Evolutionary conservation across 768 basidiomycete species (phyloP).

Genomic region (Amanita pallidorosea): DNA sequence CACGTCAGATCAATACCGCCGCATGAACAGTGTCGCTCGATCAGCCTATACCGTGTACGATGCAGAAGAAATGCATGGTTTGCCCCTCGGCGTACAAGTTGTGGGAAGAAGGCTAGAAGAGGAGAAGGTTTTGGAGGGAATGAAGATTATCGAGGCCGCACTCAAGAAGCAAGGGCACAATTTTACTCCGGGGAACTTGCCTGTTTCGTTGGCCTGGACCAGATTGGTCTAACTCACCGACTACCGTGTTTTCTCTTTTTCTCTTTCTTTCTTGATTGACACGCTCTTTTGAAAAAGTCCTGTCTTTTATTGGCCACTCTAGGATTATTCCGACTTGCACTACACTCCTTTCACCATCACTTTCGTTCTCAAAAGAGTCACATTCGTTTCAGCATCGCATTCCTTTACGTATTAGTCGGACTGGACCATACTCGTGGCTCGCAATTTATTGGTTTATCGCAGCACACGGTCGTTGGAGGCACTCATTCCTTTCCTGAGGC

Average conservation of each 20-base stretch:
- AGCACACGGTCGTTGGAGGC: too few relatives aligned
- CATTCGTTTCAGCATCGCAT: not conserved
- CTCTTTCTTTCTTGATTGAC: not conserved
- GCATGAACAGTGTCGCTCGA: constrained; percentile 23
- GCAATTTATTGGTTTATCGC: not conserved
- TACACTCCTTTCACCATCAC: not conserved
- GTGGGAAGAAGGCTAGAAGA: constrained; percentile 55
- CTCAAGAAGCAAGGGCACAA: constrained; percentile 19
- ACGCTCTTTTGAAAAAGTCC: constrained; percentile 3
- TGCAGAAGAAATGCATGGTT: constrained; percentile 50
- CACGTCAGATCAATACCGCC: constrained; percentile 18
- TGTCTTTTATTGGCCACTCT: not conserved
- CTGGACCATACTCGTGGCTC: not conserved
- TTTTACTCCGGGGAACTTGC: constrained; percentile 9
- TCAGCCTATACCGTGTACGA: constrained; percentile 43
- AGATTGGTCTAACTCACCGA: constrained; percentile 2
- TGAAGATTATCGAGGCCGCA: constrained; percentile 41
- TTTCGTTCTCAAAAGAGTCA: constrained; percentile 2
- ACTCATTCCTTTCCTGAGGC: too few relatives aligned
- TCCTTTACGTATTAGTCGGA: constrained; percentile 4
- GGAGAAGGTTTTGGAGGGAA: constrained; percentile 62
- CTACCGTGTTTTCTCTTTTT: too few relatives aligned
- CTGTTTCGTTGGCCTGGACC: not conserved
- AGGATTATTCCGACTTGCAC: not conserved
- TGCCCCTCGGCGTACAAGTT: constrained; percentile 60